These are phyloP conservation scores for Stenocarpella maydis DNA, from an alignment of 2,329 filamentous ascomycete genomes.

Conservation along the genomic window DNA sequence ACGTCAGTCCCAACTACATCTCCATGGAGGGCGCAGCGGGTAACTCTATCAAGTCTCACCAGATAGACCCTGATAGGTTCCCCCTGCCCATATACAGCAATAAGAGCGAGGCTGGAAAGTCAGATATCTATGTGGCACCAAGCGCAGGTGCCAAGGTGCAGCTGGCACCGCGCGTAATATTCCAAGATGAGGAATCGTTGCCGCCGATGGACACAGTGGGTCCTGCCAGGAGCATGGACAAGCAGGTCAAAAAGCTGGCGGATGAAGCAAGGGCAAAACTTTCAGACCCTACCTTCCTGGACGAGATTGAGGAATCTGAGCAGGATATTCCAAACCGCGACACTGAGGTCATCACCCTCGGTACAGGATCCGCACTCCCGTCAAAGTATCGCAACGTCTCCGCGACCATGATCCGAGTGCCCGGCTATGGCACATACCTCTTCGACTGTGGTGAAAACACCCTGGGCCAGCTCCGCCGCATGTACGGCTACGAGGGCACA, in stretches of 20 bases:
- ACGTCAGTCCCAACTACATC: conserved; percentile 79
- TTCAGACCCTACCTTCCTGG: conserved; percentile 54
- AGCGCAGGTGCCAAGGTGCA: conserved; percentile 54
- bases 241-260: conserved; percentile 61
- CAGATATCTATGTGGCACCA: conserved; percentile 47
- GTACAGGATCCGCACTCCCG: conserved; percentile 88
- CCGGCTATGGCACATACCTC: conserved; percentile 85
- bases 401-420: conserved; percentile 83
- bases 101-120: conserved; percentile 37
- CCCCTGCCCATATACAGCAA: conserved; percentile 73
- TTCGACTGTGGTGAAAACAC: conserved; percentile 95
- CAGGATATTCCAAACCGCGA: conserved; percentile 76
- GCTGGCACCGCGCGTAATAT: conserved; percentile 56
- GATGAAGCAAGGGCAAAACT: conserved; percentile 53
- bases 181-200: conserved; percentile 56
- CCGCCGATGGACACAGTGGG: conserved; percentile 57
- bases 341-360: conserved; percentile 84
- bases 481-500: conserved; percentile 72
- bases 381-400: conserved; percentile 97
- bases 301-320: conserved; percentile 60
- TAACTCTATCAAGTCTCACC: conserved; percentile 73
- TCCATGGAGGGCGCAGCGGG: conserved; percentile 71
- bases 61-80: conserved; percentile 79
- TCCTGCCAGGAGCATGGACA: conserved; percentile 50
- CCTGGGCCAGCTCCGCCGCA: conserved; percentile 82